Evolutionary conservation across 371 early-diverging fungal genomes (phyloP).

Genomic region (Mortierella polycephala): DNA sequence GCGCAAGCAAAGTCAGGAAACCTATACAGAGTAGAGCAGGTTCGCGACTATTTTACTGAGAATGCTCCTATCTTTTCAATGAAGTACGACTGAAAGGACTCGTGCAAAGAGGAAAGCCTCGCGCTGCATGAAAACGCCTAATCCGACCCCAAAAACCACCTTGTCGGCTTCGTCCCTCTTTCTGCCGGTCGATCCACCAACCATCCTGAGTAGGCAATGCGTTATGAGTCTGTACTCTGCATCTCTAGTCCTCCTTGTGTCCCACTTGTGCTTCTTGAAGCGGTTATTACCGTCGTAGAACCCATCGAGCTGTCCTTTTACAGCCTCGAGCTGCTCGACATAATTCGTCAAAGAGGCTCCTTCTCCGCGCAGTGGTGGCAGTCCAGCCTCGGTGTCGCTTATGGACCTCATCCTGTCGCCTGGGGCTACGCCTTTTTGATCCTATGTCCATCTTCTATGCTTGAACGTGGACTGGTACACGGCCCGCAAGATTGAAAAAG

Average conservation of each 20-base stretch:
- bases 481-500: constrained; percentile 11
- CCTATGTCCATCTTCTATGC: constrained; percentile 5
- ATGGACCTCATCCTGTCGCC: no score
- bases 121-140: constrained; percentile 5
- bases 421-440: no score
- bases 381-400: background rate
- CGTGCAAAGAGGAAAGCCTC: constrained; percentile 10
- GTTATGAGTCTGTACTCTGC: constrained; percentile 8
- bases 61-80: constrained; percentile 3
- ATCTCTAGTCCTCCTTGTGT: constrained; percentile 8
- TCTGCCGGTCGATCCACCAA: constrained; percentile 9
- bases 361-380: background rate
- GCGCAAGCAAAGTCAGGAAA: background rate
- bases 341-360: background rate
- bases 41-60: no score
- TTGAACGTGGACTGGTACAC: constrained; percentile 6
- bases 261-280: constrained; percentile 19
- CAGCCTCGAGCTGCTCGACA: background rate
- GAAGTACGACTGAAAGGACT: constrained; percentile 12
- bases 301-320: background rate
- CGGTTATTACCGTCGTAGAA: constrained; percentile 5
- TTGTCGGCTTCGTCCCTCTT: background rate
- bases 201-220: constrained; percentile 7
- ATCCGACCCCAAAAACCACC: constrained; percentile 8
- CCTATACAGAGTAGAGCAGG: no score